Base-by-base conservation (phyloP, 225 moss, liverwort and hornwort genomes). In the Pseudoscleropodium purum region DNA sequence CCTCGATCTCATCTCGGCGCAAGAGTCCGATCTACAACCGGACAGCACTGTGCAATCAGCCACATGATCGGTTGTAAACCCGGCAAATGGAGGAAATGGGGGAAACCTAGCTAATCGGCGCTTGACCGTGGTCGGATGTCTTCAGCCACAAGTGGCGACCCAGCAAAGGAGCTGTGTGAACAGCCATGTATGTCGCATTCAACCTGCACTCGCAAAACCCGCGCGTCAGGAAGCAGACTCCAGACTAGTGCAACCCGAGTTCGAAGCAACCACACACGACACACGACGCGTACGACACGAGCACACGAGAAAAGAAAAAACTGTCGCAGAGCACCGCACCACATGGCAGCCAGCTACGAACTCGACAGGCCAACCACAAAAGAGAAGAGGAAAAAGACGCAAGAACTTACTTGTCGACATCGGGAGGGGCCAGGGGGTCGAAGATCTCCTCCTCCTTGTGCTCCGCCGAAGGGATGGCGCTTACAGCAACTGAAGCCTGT, bases 81-180 rank as follows among this genome's bases (percentile, higher is more conserved):
- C 69, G 73, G 65, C 68, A 90, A 79, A 93, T 84, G 6, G 29
- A 62, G 20, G 83, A 66, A 47, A 68, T 31, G 67, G 24, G 77
- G 45, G 20, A 63, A 79, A 77, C 30, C 93, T 94, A 95, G 93
- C 91, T 93, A 90, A 94, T 91, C 19, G 96, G 94, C 91, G 97
- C 93, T 95, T 99, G 99, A 61, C 96, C 99, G 79, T 97, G 97
- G 87, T 99, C 99, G 69, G 96, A 95, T 72, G 99, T 97, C 97
- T 97, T 99, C 96, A 99, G 94, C 99, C 99, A 99, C 93, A 99
- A 91, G 91, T 99, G 97, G 77, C 99, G 99, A 81, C 99, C 99
- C 90, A 99, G 94, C 85, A 99, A 85, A 79, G 97, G 95, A 86
- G 94, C 91, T 83, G 97, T 97, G 93, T 97, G 99, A 85, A 96